These are phyloP conservation scores for Aaosphaeria arxii DNA, from an alignment of 2,329 filamentous ascomycete species.

Conservation along the genomic window DNA sequence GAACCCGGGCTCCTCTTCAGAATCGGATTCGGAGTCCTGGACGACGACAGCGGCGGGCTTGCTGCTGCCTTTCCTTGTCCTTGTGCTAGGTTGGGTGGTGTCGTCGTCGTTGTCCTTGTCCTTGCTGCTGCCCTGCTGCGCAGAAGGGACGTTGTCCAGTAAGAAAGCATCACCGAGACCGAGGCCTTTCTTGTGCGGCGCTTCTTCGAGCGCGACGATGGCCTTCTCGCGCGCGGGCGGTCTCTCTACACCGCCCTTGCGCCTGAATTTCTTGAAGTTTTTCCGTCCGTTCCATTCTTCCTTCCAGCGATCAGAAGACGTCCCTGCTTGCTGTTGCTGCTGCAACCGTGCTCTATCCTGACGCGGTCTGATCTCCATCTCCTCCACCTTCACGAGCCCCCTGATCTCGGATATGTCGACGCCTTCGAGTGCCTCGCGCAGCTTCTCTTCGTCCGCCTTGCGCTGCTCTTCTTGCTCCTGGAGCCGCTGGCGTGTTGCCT, in stretches of 20 bases:
- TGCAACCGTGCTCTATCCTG: slow-evolving; percentile 13
- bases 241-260: slow-evolving; percentile 28
- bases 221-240: slow-evolving; percentile 50
- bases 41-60: background rate
- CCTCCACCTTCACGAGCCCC: slow-evolving; percentile 71
- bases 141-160: slow-evolving; percentile 47
- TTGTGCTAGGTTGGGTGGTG: slow-evolving; percentile 6
- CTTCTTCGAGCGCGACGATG: slow-evolving; percentile 71
- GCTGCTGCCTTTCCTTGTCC: background rate
- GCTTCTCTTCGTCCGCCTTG: slow-evolving; percentile 61
- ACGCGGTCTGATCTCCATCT: slow-evolving; percentile 61
- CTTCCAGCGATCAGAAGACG: slow-evolving; percentile 66
- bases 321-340: slow-evolving; percentile 23
- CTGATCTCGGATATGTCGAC: slow-evolving; percentile 72
- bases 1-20: slow-evolving; percentile 29
- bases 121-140: slow-evolving; percentile 9
- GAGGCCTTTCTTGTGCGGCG: slow-evolving; percentile 63
- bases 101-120: slow-evolving; percentile 12
- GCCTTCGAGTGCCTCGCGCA: slow-evolving; percentile 56
- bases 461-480: slow-evolving; percentile 53
- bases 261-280: slow-evolving; percentile 91
- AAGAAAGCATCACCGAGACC: slow-evolving; percentile 77
- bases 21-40: slow-evolving; percentile 13
- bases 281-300: slow-evolving; percentile 88
- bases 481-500: slow-evolving; percentile 47